Evolutionary conservation across 2,329 filamentous ascomycete species (phyloP).

Genomic region (Penicillium sp.): DNA sequence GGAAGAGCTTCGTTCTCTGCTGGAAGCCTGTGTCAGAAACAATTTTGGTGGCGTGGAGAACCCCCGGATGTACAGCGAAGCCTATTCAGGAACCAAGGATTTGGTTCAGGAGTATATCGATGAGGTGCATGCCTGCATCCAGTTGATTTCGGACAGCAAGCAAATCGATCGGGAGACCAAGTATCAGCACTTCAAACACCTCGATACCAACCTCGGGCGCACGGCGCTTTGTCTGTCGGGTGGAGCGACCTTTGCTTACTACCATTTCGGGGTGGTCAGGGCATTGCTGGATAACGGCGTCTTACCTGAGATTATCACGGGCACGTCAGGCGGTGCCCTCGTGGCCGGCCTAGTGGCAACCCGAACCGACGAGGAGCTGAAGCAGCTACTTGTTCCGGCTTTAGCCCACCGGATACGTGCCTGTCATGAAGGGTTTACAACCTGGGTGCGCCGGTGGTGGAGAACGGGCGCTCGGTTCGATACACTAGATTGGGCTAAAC

Average conservation of each 20-base stretch:
- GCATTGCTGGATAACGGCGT: slow-evolving; percentile 80
- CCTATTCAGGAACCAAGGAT: slow-evolving; percentile 96
- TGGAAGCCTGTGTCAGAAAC: slow-evolving; percentile 92
- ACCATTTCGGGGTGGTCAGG: slow-evolving; percentile 89
- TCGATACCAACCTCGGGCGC: slow-evolving; percentile 84
- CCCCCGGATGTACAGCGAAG: slow-evolving; percentile 89
- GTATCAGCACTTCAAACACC: slow-evolving; percentile 74
- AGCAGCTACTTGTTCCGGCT: slow-evolving; percentile 75
- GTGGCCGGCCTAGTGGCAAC: slow-evolving; percentile 84
- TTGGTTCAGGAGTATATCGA: slow-evolving; percentile 86
- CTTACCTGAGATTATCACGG: slow-evolving; percentile 89
- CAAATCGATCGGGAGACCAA: slow-evolving; percentile 69
- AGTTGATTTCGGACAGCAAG: slow-evolving; percentile 62
- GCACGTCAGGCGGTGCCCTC: slow-evolving; percentile 88
- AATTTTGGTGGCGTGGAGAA: slow-evolving; percentile 97
- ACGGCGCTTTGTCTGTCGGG: slow-evolving; percentile 91
- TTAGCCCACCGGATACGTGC: slow-evolving; percentile 80
- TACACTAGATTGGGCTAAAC: slow-evolving; percentile 80
- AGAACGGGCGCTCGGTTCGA: slow-evolving; percentile 90
- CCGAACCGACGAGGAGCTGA: slow-evolving; percentile 84
- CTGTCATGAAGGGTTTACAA: slow-evolving; percentile 69
- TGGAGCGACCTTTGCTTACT: slow-evolving; percentile 91
- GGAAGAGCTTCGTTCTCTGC: slow-evolving; percentile 69
- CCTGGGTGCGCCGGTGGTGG: slow-evolving; percentile 83
- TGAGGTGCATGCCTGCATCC: slow-evolving; percentile 56